Evolutionary conservation across 305 asterid species (phyloP).

Genomic region (Nicotiana rustica): DNA sequence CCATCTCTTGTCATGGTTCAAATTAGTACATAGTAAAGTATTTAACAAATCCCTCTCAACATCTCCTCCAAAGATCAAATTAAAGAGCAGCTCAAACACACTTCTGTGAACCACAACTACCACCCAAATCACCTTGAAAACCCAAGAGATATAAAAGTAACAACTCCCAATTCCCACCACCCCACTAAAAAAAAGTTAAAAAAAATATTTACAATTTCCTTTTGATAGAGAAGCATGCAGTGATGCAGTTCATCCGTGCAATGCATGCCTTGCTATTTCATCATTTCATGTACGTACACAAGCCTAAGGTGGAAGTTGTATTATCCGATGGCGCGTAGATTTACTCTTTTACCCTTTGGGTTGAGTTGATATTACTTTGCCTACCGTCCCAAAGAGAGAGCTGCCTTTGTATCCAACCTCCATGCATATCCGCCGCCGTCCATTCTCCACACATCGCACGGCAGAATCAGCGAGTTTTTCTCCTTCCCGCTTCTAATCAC

Average conservation of each 20-base stretch:
- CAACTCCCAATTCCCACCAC: not conserved
- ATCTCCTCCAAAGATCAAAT: not conserved
- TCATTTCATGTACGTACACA: not conserved
- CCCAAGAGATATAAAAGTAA: not conserved
- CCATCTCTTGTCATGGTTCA: not conserved
- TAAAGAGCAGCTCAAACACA: not conserved
- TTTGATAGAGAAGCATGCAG: constrained; percentile 23
- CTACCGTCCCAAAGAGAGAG: constrained; percentile 59
- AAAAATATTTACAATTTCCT: constrained; percentile 12
- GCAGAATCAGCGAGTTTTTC: constrained; percentile 49
- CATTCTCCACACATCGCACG: constrained; percentile 84
- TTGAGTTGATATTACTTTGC: constrained; percentile 21
- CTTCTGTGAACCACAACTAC: not conserved
- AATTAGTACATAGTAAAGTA: not conserved
- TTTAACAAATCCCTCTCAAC: not conserved
- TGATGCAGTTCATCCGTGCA: not conserved
- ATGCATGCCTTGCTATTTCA: not conserved
- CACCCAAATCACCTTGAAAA: not conserved
- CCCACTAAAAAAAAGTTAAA: not conserved
- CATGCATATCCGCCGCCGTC: constrained; percentile 79
- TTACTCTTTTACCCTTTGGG: constrained; percentile 31
- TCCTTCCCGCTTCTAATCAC: constrained; percentile 46
- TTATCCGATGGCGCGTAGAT: not conserved
- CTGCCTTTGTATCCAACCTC: constrained; percentile 75
- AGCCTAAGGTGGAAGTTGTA: not conserved